These are phyloP conservation scores for Malus sylvestris DNA, from an alignment of 306 rosid genomes.

Conservation along the genomic window DNA sequence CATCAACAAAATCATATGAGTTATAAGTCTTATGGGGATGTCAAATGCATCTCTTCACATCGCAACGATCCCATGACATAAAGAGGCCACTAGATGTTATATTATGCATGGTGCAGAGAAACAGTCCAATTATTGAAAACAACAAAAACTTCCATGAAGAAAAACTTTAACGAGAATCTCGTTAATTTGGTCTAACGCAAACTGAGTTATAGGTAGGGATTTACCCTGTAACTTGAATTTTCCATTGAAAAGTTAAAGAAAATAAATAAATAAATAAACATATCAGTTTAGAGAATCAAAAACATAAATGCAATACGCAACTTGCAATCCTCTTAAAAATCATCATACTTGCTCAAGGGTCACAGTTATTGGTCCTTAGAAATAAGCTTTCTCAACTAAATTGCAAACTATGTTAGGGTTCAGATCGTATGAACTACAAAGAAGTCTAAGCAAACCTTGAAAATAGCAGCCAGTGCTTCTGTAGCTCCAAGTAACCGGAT, in stretches of 20 bases:
- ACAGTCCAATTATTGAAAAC: neutral
- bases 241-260: neutral
- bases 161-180: neutral
- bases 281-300: neutral
- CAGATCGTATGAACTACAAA: conserved; percentile 7
- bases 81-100: neutral
- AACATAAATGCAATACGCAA: neutral
- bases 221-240: neutral
- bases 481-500: conserved; percentile 74
- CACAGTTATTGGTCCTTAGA: neutral
- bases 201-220: neutral
- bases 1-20: neutral
- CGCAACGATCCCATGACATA: no score
- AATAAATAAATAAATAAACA: neutral
- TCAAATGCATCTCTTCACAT: no score
- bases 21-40: no score
- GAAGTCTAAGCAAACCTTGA: conserved; percentile 58
- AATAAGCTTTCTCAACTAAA: neutral
- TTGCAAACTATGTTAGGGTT: neutral
- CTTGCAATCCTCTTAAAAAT: neutral
- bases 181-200: neutral
- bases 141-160: neutral
- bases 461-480: conserved; percentile 77
- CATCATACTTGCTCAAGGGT: neutral
- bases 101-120: neutral